Base-by-base conservation (phyloP, 1,139 yeast genomes). In the Insectozyma bohioensis region DNA sequence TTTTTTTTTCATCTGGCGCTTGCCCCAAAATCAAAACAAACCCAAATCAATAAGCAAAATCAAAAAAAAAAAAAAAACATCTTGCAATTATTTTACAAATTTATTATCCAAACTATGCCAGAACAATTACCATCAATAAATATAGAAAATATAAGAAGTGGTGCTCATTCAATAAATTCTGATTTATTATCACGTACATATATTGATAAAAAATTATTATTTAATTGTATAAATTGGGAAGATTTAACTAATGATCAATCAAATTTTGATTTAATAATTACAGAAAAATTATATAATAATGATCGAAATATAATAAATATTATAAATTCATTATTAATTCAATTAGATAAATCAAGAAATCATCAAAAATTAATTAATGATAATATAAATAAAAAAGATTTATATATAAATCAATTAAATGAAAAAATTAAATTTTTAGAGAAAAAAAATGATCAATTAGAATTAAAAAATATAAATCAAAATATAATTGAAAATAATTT, bases 291-390 rank as follows among this genome's bases (percentile, higher is more conserved):
- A 12, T 67, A 57, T 40, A 54, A 63, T 35, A 70, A 72, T 44
- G 76, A 70, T 45, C 64, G 68, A 42, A 60, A 63, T 32, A 49
- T 60, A 17, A 64, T 72, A 19, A 69, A 70, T 42, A 60, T 67
- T 26, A 58, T 72, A 2, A 67, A 69, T 41, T 61, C 70, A 3
- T 49, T 72, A 6, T 42, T 67, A 3, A 62, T 61, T 34, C 59
- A 67, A 5, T 52, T 69, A 1, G 76, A 71, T 28, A 50, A 70
- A 22, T 56, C 58, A 37, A 54, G 70, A 24, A 49, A 42, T 3
- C 72, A 65, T 31, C 65, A 61, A 31, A 56, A 51, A 28, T 41
- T 53, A 4, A 58, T 66, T 26, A 63, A 63, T 35, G 56, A 54
- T 26, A 47, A 56, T 0, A 45, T 67, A 6, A 44, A 43, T 10